A percentile compares a stretch with the other conserved stretches of the same genome.
Evolutionary conservation across 164 flowering plant genomes (phyloP).

Genomic region (Vitis riparia): DNA sequence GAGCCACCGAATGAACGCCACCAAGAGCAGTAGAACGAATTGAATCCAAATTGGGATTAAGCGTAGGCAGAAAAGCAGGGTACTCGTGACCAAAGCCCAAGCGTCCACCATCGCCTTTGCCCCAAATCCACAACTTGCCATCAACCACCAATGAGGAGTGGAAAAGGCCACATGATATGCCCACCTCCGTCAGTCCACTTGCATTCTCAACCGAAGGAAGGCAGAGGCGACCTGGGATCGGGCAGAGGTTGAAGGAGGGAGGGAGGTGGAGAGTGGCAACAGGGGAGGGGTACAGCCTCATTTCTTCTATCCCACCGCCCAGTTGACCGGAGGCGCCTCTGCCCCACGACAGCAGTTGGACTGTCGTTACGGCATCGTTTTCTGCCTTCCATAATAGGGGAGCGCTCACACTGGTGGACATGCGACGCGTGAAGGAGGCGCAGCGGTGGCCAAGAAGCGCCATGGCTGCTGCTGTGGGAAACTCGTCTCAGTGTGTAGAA

Average conservation of each 20-base stretch:
- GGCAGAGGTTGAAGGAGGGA: slow-evolving; percentile 44
- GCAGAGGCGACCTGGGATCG: slow-evolving; percentile 46
- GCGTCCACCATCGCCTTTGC: slow-evolving; percentile 92
- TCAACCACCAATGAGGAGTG: slow-evolving; percentile 70
- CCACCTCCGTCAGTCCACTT: slow-evolving; percentile 33
- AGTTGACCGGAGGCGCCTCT: slow-evolving; percentile 89
- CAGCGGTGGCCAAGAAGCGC: too few species aligned
- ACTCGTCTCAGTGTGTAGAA: too few species aligned
- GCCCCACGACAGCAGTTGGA: slow-evolving; percentile 88
- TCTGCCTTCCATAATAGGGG: too few species aligned
- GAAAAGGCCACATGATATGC: slow-evolving; percentile 84
- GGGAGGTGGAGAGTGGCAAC: slow-evolving; percentile 58
- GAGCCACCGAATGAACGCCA: slow-evolving; percentile 78
- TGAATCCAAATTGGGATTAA: slow-evolving; percentile 54
- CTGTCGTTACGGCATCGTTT: slow-evolving; percentile 17
- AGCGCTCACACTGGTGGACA: too few species aligned
- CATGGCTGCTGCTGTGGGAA: too few species aligned
- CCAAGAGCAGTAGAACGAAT: slow-evolving; percentile 69
- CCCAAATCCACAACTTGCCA: slow-evolving; percentile 88
- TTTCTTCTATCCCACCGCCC: slow-evolving; percentile 80
- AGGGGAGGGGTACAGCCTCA: slow-evolving; percentile 64
- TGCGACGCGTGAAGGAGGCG: too few species aligned
- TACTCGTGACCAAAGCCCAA: slow-evolving; percentile 86
- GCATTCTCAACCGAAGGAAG: background rate
- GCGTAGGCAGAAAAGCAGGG: slow-evolving; percentile 54